Evolutionary conservation across 1,284 basidiomycete genomes (phyloP).

Genomic region (Vanrija humicola): DNA sequence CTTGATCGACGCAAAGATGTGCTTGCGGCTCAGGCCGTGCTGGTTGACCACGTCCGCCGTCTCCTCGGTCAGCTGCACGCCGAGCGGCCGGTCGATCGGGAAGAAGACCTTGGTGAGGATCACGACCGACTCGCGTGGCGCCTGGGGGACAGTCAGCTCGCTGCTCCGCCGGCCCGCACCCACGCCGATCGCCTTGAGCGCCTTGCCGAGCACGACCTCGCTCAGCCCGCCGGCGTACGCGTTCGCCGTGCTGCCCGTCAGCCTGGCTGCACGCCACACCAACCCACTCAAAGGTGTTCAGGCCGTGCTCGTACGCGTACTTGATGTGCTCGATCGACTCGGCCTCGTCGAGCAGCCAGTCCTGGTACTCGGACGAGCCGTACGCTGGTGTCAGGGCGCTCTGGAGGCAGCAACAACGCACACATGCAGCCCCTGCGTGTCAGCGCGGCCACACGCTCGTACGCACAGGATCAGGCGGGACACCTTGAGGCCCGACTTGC

Average conservation of each 20-base stretch:
- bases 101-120: conserved; percentile 63
- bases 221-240: conserved; percentile 56
- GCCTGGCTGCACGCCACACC: neutral
- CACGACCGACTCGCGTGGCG: conserved; percentile 71
- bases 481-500: conserved; percentile 40
- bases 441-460: neutral
- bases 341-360: conserved; percentile 41
- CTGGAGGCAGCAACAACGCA: too few species aligned
- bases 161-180: too few species aligned
- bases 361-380: conserved; percentile 22
- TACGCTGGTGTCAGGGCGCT: conserved; percentile 9
- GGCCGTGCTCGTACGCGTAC: conserved; percentile 36
- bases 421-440: conserved; percentile 30
- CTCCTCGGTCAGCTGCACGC: neutral
- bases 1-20: conserved; percentile 67
- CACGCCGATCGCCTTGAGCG: conserved; percentile 63
- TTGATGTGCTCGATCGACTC: conserved; percentile 44
- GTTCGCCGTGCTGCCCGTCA: conserved; percentile 27
- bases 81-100: conserved; percentile 4
- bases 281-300: conserved; percentile 44
- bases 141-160: too few species aligned
- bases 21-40: conserved; percentile 52
- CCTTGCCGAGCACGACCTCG: conserved; percentile 69
- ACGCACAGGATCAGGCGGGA: conserved; percentile 40
- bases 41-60: conserved; percentile 48